Conservation (phyloP, 345 rosid species). For the Acer negundo region DNA sequence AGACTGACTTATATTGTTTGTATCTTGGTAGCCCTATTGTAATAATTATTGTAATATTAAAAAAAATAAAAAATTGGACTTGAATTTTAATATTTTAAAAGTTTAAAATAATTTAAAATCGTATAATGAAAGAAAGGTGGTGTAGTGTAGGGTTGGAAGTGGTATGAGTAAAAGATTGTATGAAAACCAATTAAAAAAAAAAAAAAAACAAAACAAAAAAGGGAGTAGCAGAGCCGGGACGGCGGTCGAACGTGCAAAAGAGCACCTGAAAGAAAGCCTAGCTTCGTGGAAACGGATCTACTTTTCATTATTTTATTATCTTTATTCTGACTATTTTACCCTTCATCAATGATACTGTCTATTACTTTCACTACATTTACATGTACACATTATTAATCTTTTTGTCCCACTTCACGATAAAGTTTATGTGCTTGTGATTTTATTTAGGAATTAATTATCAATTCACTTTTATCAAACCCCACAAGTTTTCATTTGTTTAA, state of each 20-base stretch:
- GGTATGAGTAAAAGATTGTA: not conserved
- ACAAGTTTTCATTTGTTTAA: too few species aligned
- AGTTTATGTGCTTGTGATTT: not conserved
- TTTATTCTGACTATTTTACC: not conserved
- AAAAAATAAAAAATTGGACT: too few species aligned
- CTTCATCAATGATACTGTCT: too few species aligned
- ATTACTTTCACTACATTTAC: too few species aligned
- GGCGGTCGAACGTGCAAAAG: constrained; percentile 6
- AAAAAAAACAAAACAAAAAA: not conserved
- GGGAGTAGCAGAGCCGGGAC: not conserved
- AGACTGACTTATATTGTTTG: too few species aligned
- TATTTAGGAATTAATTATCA: not conserved
- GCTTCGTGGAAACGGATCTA: constrained; percentile 3
- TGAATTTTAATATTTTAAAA: too few species aligned
- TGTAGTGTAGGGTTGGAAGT: not conserved
- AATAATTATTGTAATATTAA: too few species aligned
- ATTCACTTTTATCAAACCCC: too few species aligned
- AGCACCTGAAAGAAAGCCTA: constrained; percentile 6
- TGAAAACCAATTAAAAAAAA: not conserved
- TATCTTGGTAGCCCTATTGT: too few species aligned
- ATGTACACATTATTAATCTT: not conserved
- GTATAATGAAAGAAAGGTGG: too few species aligned
- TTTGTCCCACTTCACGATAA: constrained; percentile 1
- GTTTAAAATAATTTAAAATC: too few species aligned
- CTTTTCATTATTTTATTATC: not conserved